Percentiles rank a stretch among this genome's conserved stretches.
These are phyloP conservation scores for Cercophora sp. DNA, from an alignment of 495 filamentous ascomycete species.

Conservation along the genomic window DNA sequence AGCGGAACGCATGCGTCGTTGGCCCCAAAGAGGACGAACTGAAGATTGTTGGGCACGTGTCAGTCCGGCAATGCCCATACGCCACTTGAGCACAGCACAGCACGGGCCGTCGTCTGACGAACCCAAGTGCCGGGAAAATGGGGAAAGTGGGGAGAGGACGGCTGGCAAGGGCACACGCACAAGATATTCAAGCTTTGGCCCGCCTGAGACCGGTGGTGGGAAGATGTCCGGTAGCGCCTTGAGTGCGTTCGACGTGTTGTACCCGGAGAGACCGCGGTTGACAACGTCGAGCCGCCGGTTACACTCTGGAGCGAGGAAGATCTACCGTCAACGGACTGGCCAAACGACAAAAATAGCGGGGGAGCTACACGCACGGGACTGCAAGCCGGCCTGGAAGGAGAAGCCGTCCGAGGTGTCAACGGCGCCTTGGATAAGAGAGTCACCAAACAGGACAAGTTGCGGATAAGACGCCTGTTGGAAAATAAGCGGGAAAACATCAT, in stretches of 20 bases:
- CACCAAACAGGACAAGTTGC: conserved; percentile 77
- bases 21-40: conserved; percentile 82
- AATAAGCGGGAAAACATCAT: conserved; percentile 11
- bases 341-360: no score
- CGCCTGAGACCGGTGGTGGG: conserved; percentile 43
- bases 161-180: conserved; percentile 40
- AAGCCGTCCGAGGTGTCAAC: conserved; percentile 58
- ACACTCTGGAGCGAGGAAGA: conserved; percentile 28
- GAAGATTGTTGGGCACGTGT: background rate
- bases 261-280: conserved; percentile 49
- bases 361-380: conserved; percentile 62
- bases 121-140: background rate
- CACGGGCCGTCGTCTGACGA: background rate
- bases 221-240: conserved; percentile 40
- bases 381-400: conserved; percentile 65
- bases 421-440: conserved; percentile 69
- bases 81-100: background rate
- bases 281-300: conserved; percentile 44
- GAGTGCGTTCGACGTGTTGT: conserved; percentile 46
- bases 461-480: conserved; percentile 37
- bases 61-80: background rate
- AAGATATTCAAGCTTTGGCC: conserved; percentile 57
- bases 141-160: background rate
- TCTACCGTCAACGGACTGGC: conserved; percentile 2
- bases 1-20: conserved; percentile 73